Conservation (phyloP, 495 filamentous ascomycete species). For the Aspergillus conjunctus region DNA sequence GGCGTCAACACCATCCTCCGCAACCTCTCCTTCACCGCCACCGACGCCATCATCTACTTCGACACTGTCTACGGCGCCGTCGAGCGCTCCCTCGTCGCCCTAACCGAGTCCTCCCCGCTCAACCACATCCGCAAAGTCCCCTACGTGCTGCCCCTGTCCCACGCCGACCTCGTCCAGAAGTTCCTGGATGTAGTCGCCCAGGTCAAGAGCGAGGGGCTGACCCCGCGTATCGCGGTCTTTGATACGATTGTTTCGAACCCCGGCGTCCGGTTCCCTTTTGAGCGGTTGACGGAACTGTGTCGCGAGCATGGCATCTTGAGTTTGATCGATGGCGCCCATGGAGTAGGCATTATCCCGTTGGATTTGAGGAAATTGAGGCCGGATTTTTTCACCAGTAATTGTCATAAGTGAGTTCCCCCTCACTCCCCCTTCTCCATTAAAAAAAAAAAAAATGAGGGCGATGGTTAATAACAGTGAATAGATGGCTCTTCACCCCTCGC, state of each 20-base stretch:
- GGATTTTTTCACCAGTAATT: slow-evolving; percentile 84
- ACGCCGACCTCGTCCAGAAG: slow-evolving; percentile 55
- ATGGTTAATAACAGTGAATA: slow-evolving; percentile 19
- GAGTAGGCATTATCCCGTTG: slow-evolving; percentile 73
- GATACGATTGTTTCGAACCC: slow-evolving; percentile 77
- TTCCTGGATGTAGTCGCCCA: slow-evolving; percentile 53
- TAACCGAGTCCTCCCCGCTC: slow-evolving; percentile 61
- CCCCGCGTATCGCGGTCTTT: slow-evolving; percentile 66
- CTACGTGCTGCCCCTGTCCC: slow-evolving; percentile 60
- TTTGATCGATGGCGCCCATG: slow-evolving; percentile 80
- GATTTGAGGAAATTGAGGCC: slow-evolving; percentile 64
- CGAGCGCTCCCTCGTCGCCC: slow-evolving; percentile 66
- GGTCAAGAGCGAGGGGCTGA: slow-evolving; percentile 47
- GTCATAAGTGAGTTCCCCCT: slow-evolving; percentile 67
- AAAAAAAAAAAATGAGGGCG: background rate
- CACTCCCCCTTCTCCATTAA: slow-evolving; percentile 2
- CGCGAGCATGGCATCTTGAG: slow-evolving; percentile 62
- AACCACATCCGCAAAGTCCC: slow-evolving; percentile 42
- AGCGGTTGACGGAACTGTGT: slow-evolving; percentile 62
- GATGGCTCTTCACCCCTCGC: slow-evolving; percentile 85
- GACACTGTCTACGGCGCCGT: slow-evolving; percentile 76
- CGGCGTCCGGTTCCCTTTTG: slow-evolving; percentile 78
- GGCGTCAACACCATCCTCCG: slow-evolving; percentile 80
- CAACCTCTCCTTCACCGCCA: slow-evolving; percentile 61
- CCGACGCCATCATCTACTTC: slow-evolving; percentile 69